Conservation (phyloP, 2,329 filamentous ascomycete genomes). For the Venturia effusa region DNA sequence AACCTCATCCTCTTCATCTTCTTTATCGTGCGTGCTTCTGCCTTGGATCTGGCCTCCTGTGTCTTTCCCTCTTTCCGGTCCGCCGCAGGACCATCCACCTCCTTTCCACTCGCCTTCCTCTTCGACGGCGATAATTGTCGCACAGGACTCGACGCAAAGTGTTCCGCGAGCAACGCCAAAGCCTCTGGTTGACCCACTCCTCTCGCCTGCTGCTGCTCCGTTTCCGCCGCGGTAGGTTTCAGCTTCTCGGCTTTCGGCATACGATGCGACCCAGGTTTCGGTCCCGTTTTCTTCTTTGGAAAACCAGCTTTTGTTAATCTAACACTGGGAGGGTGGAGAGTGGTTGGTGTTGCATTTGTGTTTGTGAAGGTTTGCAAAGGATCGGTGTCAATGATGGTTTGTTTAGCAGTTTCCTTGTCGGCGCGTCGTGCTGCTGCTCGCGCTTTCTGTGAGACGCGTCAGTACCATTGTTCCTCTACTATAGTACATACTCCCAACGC, state of each 20-base stretch:
- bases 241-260: background rate
- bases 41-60: background rate
- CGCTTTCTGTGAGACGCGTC: background rate
- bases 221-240: background rate
- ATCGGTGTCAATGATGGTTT: background rate
- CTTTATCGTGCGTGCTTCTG: background rate
- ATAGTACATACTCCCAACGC: background rate
- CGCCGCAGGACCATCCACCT: background rate
- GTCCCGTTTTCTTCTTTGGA: background rate
- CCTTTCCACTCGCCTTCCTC: background rate
- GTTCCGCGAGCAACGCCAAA: background rate
- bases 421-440: background rate
- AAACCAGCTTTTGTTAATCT: background rate
- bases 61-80: background rate
- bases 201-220: background rate
- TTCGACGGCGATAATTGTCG: background rate
- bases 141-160: background rate
- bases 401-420: background rate
- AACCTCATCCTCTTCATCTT: background rate
- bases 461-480: no score
- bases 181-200: background rate
- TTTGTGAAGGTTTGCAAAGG: background rate
- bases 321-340: background rate
- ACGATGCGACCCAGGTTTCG: background rate
- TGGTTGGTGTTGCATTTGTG: background rate